Conservation (phyloP, 371 early-diverging fungal species). For the Smittium culicis region DNA sequence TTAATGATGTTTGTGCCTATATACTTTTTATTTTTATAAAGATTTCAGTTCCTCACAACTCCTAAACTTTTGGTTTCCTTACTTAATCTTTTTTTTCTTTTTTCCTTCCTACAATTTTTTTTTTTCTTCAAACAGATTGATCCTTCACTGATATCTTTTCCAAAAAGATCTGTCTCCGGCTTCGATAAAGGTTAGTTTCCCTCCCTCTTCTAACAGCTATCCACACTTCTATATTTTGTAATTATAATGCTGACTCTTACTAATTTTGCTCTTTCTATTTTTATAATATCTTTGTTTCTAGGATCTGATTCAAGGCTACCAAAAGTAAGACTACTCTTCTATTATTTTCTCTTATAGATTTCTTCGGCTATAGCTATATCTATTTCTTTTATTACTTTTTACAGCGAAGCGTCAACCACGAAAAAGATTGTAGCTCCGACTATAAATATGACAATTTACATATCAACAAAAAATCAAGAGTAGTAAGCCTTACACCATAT, state of each 20-base stretch:
- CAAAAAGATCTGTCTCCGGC: not conserved
- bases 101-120: not conserved
- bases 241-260: not conserved
- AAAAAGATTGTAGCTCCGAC: constrained; percentile 10
- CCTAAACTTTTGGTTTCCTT: not conserved
- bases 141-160: not conserved
- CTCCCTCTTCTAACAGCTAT: too few relatives aligned
- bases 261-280: not conserved
- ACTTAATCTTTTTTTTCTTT: not conserved
- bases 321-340: not conserved
- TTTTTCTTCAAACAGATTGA: not conserved
- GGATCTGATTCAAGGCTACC: not conserved
- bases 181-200: not conserved
- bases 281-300: not conserved
- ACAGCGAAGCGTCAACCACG: not conserved
- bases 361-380: not conserved
- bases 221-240: not conserved
- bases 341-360: not conserved
- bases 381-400: not conserved
- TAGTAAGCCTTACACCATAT: not conserved
- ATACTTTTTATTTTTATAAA: not conserved
- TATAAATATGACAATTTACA: constrained; percentile 9
- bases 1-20: constrained; percentile 5
- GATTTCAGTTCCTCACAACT: too few relatives aligned
- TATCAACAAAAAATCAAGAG: constrained; percentile 10